phyloP scores from a whole-genome alignment of 2,329 filamentous ascomycete genomes.

The Alternaria metachromatica region DNA sequence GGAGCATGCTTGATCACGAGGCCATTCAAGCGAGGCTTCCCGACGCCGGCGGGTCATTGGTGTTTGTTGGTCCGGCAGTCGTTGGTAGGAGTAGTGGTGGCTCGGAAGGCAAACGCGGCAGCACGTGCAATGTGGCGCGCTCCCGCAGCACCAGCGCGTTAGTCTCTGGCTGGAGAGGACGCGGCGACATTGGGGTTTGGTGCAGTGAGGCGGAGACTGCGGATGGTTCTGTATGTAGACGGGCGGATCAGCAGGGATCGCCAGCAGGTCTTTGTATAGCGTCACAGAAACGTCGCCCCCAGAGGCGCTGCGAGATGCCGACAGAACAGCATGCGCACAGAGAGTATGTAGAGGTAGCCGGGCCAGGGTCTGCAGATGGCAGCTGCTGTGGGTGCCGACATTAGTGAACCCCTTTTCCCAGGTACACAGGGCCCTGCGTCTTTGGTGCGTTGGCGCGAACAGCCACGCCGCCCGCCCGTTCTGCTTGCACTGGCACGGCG shows the following conservation, averaged over 20 bases:
- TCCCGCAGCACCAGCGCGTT: not conserved
- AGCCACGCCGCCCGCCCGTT: constrained; percentile 10
- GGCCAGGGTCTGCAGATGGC: constrained; percentile 8
- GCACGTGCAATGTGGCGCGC: constrained; percentile 13
- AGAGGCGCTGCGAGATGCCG: not conserved
- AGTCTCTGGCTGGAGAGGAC: constrained; percentile 17
- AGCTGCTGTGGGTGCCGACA: constrained; percentile 14
- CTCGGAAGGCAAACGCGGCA: not conserved
- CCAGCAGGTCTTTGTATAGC: not conserved
- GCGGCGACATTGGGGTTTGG: constrained; percentile 9
- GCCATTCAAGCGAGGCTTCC: not conserved
- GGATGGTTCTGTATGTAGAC: constrained; percentile 2
- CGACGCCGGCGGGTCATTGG: not conserved
- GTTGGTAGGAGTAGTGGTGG: not conserved
- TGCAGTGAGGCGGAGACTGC: constrained; percentile 34
- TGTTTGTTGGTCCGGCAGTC: not conserved
- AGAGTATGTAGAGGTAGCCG: not conserved
- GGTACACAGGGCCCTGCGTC: not conserved
- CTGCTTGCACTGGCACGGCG: constrained; percentile 1
- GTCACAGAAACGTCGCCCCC: not conserved
- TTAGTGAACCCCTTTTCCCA: constrained; percentile 11
- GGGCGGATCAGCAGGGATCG: constrained; percentile 10
- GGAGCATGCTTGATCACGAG: not conserved
- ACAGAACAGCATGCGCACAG: not conserved
- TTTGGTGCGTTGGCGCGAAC: not conserved